These are phyloP conservation scores for Fusarium brachygibbosum DNA, from an alignment of 2,329 filamentous ascomycete genomes.

Conservation along the genomic window DNA sequence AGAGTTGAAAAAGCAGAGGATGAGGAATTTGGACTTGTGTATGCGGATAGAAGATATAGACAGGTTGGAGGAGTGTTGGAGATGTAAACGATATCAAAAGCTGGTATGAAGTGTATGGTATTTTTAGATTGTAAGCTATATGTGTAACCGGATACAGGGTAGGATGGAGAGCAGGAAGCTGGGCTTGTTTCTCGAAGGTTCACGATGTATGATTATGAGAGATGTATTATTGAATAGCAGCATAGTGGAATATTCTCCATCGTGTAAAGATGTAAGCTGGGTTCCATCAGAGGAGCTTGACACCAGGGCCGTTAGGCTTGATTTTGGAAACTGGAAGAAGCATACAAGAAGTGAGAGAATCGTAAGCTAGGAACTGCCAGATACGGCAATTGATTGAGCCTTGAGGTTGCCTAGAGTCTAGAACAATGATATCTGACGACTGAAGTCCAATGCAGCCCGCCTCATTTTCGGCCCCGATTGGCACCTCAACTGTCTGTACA, in stretches of 20 bases:
- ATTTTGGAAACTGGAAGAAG: background rate
- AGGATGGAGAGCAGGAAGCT: background rate
- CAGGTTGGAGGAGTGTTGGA: slow-evolving; percentile 56
- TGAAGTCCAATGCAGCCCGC: background rate
- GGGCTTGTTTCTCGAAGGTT: slow-evolving; percentile 13
- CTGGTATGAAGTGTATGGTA: slow-evolving; percentile 1
- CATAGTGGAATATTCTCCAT: background rate
- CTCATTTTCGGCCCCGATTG: slow-evolving; percentile 12
- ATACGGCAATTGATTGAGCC: background rate
- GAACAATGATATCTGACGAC: background rate
- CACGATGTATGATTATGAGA: slow-evolving; percentile 3
- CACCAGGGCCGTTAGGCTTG: background rate
- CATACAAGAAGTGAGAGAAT: background rate
- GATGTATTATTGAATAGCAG: background rate
- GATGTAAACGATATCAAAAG: slow-evolving; percentile 29
- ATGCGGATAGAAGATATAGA: slow-evolving; percentile 65
- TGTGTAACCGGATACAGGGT: slow-evolving; percentile 6
- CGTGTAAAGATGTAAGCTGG: background rate
- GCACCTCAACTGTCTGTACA: slow-evolving; percentile 1
- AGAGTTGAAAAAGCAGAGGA: slow-evolving; percentile 50
- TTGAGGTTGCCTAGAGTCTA: background rate
- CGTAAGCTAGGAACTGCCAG: background rate
- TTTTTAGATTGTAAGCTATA: slow-evolving; percentile 36
- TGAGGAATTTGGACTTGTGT: slow-evolving; percentile 62
- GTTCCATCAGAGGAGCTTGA: too few species aligned